Evolutionary conservation across 352 stramenopile species (phyloP).

Genomic region (Globisporangium cederbergense): DNA sequence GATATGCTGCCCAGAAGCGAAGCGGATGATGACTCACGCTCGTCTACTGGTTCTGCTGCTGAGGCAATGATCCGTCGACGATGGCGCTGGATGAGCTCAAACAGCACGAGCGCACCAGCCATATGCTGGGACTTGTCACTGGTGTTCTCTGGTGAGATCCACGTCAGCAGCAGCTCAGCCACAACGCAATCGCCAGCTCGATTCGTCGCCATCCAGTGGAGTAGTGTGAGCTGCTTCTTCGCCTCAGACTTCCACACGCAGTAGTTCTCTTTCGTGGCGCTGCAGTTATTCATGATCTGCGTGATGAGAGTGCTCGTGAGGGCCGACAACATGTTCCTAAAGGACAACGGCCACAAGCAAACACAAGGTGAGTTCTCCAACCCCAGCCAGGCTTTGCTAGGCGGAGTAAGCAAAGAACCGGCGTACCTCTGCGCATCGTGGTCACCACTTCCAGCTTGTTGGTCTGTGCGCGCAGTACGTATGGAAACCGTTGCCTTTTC

Average conservation of each 20-base stretch:
- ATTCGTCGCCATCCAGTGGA: conserved; percentile 47
- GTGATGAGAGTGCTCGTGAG: conserved; percentile 37
- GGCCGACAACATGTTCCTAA: conserved; percentile 43
- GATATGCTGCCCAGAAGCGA: conserved; percentile 4
- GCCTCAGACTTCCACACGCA: conserved; percentile 53
- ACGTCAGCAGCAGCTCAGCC: conserved; percentile 32
- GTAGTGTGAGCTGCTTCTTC: conserved; percentile 41
- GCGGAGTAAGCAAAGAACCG: neutral
- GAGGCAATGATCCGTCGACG: neutral
- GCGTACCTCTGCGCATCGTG: conserved; percentile 2
- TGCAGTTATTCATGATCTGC: conserved; percentile 40
- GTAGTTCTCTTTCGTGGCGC: conserved; percentile 41
- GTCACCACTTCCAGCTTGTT: too few relatives aligned
- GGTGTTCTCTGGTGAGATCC: conserved; percentile 18
- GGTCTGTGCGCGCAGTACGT: neutral
- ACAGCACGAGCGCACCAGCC: conserved; percentile 47
- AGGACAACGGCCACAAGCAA: neutral
- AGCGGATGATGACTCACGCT: neutral
- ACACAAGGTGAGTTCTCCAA: neutral
- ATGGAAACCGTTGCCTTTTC: neutral
- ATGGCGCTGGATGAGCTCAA: conserved; percentile 53
- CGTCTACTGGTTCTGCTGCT: neutral
- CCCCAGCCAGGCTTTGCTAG: too few relatives aligned
- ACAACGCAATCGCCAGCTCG: conserved; percentile 17
- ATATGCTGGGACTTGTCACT: conserved; percentile 49